Evolutionary conservation across 140 eudicot species (phyloP).

Genomic region (Flaveria floridana): DNA sequence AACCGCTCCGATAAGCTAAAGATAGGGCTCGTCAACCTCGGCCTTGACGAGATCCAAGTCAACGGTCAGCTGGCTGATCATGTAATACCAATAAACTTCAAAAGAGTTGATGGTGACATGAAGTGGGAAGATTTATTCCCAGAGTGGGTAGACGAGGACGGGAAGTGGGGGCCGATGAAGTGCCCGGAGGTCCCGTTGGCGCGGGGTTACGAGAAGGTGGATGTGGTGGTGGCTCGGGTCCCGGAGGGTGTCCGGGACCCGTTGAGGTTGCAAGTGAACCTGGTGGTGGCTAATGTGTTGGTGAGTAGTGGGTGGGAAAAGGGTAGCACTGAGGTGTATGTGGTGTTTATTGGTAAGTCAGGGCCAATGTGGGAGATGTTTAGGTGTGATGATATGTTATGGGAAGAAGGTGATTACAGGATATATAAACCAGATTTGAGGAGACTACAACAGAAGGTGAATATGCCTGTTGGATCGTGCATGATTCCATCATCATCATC

Average conservation of each 20-base stretch:
- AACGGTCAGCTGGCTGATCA: conserved; percentile 30
- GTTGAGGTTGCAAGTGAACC: conserved; percentile 64
- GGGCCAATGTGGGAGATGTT: conserved; percentile 78
- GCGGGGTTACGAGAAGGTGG: conserved; percentile 38
- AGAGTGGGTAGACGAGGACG: conserved; percentile 60
- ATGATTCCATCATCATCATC: conserved; percentile 42
- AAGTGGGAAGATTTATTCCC: conserved; percentile 66
- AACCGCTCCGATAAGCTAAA: conserved; percentile 23
- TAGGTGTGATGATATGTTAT: conserved; percentile 72
- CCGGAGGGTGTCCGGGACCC: conserved; percentile 57
- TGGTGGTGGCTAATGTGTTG: conserved; percentile 61
- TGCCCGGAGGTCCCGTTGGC: conserved; percentile 81
- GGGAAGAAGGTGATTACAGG: conserved; percentile 51
- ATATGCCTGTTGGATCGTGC: conserved; percentile 76
- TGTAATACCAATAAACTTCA: conserved; percentile 38
- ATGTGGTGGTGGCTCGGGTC: conserved; percentile 63
- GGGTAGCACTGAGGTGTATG: conserved; percentile 39
- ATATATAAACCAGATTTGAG: conserved; percentile 59
- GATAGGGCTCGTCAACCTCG: conserved; percentile 50
- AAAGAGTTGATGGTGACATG: conserved; percentile 19
- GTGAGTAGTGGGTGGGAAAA: conserved; percentile 42
- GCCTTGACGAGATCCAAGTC: conserved; percentile 4
- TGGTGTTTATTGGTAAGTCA: conserved; percentile 58
- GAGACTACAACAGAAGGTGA: conserved; percentile 49
- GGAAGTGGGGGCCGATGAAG: conserved; percentile 28